These are phyloP conservation scores for Trametes elegans DNA, from an alignment of 768 basidiomycete genomes.

Conservation along the genomic window DNA sequence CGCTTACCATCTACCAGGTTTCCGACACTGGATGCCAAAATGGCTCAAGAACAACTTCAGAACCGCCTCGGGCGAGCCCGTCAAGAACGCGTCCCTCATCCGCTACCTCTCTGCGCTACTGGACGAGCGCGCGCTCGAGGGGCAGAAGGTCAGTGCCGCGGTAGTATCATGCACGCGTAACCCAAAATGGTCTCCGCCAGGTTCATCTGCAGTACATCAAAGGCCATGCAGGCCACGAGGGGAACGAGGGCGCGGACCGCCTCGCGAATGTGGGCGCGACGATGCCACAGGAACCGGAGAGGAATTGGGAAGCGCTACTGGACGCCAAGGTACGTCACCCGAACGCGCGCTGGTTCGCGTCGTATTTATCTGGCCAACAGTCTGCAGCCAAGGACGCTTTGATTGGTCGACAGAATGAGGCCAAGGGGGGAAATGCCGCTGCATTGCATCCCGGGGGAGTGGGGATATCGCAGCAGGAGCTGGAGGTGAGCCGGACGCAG, in stretches of 20 bases:
- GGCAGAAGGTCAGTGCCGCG: slow-evolving; percentile 47
- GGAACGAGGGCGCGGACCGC: slow-evolving; percentile 86
- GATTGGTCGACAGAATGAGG: neutral
- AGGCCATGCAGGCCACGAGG: slow-evolving; percentile 73
- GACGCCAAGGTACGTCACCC: neutral
- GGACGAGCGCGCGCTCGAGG: slow-evolving; percentile 44
- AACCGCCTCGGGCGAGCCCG: slow-evolving; percentile 46
- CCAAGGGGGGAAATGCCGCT: neutral
- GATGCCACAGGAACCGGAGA: slow-evolving; percentile 42
- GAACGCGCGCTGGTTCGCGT: too few species aligned
- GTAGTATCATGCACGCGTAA: neutral
- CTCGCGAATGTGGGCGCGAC: slow-evolving; percentile 61
- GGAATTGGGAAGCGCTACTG: slow-evolving; percentile 51
- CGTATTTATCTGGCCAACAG: neutral
- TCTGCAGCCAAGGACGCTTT: neutral
- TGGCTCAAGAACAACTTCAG: slow-evolving; percentile 61
- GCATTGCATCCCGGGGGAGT: neutral
- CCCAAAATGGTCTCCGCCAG: neutral
- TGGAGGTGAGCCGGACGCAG: slow-evolving; percentile 5
- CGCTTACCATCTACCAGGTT: slow-evolving; percentile 48
- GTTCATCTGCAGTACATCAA: slow-evolving; percentile 63
- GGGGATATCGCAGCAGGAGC: neutral
- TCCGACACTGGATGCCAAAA: slow-evolving; percentile 62
- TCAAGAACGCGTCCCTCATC: slow-evolving; percentile 75
- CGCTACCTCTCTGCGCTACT: slow-evolving; percentile 66